phyloP scores from a whole-genome alignment of 116 monocot species.

The Phalaenopsis hybrid region DNA sequence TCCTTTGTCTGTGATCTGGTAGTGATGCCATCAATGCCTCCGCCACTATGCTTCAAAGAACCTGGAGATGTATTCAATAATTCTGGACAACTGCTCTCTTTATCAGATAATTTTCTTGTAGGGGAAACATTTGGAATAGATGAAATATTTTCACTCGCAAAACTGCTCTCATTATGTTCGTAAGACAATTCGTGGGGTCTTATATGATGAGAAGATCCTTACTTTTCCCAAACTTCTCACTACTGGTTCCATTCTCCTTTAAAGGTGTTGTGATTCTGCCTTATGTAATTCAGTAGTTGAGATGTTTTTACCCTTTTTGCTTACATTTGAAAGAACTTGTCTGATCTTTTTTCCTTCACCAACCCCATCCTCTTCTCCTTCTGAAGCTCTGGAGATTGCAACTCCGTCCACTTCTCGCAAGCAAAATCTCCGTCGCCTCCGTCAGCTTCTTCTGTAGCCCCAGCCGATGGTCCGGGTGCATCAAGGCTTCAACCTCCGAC shows the following conservation, averaged over 20 bases:
- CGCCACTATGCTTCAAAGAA: constrained; percentile 10
- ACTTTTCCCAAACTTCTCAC: constrained; percentile 6
- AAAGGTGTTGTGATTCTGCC: not conserved
- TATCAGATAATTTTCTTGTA: constrained; percentile 9
- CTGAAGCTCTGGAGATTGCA: too few relatives aligned
- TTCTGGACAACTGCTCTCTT: constrained; percentile 10
- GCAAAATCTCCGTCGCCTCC: too few relatives aligned
- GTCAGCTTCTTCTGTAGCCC: too few relatives aligned
- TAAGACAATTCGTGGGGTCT: constrained; percentile 3
- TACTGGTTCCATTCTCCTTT: constrained; percentile 8
- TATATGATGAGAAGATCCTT: constrained; percentile 9
- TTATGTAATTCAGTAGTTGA: not conserved
- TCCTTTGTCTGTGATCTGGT: constrained; percentile 34
- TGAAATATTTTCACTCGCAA: constrained; percentile 25
- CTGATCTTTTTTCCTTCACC: too few relatives aligned
- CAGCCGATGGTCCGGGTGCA: too few relatives aligned
- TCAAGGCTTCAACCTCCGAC: constrained; percentile 21
- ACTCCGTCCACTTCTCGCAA: too few relatives aligned
- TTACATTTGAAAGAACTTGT: not conserved
- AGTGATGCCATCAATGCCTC: constrained; percentile 8
- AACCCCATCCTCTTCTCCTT: not conserved
- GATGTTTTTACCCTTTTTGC: constrained; percentile 8
- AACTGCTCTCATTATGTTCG: constrained; percentile 29
- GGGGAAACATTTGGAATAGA: not conserved
- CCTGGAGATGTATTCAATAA: not conserved